These are phyloP conservation scores for Metschnikowia baotianmanensis DNA, from an alignment of 805 yeast species.

Conservation along the genomic window DNA sequence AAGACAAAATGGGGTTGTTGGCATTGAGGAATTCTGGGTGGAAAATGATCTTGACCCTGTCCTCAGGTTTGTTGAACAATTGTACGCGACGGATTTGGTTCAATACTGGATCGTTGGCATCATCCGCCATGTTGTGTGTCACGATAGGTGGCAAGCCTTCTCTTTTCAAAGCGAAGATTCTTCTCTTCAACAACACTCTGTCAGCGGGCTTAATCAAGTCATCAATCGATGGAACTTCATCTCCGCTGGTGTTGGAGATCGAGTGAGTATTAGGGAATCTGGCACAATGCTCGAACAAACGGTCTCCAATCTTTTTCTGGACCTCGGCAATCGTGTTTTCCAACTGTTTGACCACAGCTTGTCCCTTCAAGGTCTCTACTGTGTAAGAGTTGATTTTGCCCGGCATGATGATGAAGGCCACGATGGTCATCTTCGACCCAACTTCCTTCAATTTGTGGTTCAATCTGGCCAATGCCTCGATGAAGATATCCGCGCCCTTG, in stretches of 20 bases:
- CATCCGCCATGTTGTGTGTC: conserved; percentile 95
- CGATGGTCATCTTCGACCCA: conserved; percentile 87
- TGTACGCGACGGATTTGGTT: conserved; percentile 90
- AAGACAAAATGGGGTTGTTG: conserved; percentile 86
- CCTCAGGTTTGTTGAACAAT: conserved; percentile 83
- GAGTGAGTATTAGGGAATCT: conserved; percentile 49
- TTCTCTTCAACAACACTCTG: conserved; percentile 81
- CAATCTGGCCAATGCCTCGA: conserved; percentile 88
- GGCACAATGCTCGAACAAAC: conserved; percentile 89
- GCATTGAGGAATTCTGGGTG: conserved; percentile 97
- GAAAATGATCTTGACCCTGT: conserved; percentile 91
- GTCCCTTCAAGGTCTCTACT: conserved; percentile 92
- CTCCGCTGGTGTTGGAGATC: conserved; percentile 42
- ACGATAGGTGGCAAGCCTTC: conserved; percentile 91
- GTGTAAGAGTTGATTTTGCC: conserved; percentile 93
- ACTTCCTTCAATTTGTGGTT: conserved; percentile 80
- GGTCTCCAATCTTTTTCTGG: conserved; percentile 78
- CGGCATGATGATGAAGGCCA: conserved; percentile 97
- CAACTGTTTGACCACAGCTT: conserved; percentile 90
- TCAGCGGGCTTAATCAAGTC: conserved; percentile 85
- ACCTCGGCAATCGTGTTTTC: conserved; percentile 88
- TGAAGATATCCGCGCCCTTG: conserved; percentile 94
- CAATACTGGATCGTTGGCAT: conserved; percentile 84
- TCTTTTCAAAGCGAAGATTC: conserved; percentile 90
- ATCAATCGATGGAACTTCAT: conserved; percentile 75